phyloP scores from a whole-genome alignment of 495 filamentous ascomycete genomes.

The Neurospora sp. region DNA sequence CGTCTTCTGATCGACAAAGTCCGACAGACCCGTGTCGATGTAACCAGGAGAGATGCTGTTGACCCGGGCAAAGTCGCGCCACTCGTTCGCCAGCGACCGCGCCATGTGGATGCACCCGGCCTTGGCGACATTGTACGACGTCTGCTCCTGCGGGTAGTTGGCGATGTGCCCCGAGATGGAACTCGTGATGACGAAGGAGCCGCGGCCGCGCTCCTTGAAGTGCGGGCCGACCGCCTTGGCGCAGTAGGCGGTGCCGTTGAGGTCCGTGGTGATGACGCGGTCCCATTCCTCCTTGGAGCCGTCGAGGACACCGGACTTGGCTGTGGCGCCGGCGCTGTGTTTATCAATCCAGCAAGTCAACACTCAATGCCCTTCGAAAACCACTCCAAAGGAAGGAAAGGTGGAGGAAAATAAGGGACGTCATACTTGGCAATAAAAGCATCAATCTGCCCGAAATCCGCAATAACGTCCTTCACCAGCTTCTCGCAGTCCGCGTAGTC shows the following conservation, averaged over 20 bases:
- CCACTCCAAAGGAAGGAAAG: neutral
- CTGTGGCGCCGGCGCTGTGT: conserved; percentile 34
- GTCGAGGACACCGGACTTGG: conserved; percentile 32
- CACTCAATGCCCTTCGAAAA: neutral
- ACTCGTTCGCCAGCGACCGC: conserved; percentile 59
- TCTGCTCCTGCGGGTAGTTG: conserved; percentile 73
- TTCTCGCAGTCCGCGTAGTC: conserved; percentile 44
- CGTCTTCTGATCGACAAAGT: conserved; percentile 60
- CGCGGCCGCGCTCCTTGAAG: conserved; percentile 44
- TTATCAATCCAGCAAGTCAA: conserved; percentile 9
- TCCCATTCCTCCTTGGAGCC: conserved; percentile 32
- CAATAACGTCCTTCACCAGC: conserved; percentile 41
- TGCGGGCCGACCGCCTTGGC: conserved; percentile 49
- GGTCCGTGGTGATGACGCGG: conserved; percentile 52
- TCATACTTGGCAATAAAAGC: conserved; percentile 37
- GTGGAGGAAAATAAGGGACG: conserved; percentile 9
- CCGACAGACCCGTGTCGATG: conserved; percentile 68
- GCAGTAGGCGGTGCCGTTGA: conserved; percentile 55
- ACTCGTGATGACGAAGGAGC: conserved; percentile 49
- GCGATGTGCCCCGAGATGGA: conserved; percentile 62
- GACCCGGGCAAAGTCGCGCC: conserved; percentile 66
- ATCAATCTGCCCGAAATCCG: conserved; percentile 46
- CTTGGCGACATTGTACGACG: conserved; percentile 70
- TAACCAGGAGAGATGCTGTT: conserved; percentile 70
- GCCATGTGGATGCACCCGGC: conserved; percentile 44